Evolutionary conservation across 306 rosid species (phyloP).

Genomic region (Cucurbita moschata): DNA sequence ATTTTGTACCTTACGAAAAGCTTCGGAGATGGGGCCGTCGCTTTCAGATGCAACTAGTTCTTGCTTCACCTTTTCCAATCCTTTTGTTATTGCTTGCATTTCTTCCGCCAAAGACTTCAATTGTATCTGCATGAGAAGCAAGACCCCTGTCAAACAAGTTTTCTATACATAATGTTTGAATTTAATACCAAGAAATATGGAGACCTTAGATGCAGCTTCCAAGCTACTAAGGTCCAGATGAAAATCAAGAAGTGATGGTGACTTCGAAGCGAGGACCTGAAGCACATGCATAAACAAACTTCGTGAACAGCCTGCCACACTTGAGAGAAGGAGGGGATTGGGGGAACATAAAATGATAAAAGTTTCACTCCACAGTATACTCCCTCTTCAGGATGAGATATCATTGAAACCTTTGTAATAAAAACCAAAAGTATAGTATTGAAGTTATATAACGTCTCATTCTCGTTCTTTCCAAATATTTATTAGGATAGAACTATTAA

Average conservation of each 20-base stretch:
- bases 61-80: conserved; percentile 80
- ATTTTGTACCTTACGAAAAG: conserved; percentile 50
- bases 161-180: neutral
- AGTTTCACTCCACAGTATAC: neutral
- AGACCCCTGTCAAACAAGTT: conserved; percentile 8
- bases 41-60: conserved; percentile 75
- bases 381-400: neutral
- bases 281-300: conserved; percentile 16
- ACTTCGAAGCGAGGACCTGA: conserved; percentile 70
- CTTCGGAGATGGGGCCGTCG: conserved; percentile 83
- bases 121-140: conserved; percentile 64
- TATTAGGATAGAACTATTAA: neutral
- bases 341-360: neutral
- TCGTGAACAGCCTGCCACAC: conserved; percentile 8
- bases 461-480: neutral
- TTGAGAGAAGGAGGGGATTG: neutral
- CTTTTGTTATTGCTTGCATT: conserved; percentile 90
- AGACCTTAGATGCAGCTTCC: conserved; percentile 82
- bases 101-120: conserved; percentile 97
- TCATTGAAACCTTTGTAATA: neutral
- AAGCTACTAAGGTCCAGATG: conserved; percentile 66
- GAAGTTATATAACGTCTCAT: neutral
- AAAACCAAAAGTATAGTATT: neutral
- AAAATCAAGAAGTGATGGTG: conserved; percentile 79
- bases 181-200: conserved; percentile 9